Evolutionary conservation across 1,284 basidiomycete species (phyloP).

Genomic region (Apiotrichum sp.): DNA sequence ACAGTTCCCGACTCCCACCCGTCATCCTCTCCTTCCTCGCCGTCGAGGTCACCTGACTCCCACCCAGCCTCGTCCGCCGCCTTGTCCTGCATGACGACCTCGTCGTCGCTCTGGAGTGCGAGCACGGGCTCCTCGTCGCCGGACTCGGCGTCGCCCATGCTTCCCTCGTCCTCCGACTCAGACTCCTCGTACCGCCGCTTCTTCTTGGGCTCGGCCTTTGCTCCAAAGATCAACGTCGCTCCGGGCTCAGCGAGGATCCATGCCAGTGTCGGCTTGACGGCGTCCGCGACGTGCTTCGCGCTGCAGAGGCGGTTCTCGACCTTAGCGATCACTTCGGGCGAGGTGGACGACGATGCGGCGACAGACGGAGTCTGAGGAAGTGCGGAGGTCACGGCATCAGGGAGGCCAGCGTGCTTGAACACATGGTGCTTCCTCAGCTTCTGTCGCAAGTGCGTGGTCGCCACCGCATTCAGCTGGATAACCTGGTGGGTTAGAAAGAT

Average conservation of each 20-base stretch:
- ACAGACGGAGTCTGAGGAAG: constrained; percentile 13
- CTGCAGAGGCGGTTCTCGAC: constrained; percentile 69
- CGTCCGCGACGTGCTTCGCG: constrained; percentile 64
- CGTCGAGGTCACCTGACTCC: constrained; percentile 50
- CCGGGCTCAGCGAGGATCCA: constrained; percentile 43
- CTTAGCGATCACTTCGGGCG: constrained; percentile 55
- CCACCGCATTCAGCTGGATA: constrained; percentile 57
- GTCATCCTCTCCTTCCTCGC: constrained; percentile 26
- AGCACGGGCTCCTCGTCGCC: neutral
- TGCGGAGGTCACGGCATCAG: constrained; percentile 44
- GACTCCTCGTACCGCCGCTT: constrained; percentile 3
- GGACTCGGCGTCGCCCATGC: constrained; percentile 3
- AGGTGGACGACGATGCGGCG: constrained; percentile 25
- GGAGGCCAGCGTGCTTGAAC: constrained; percentile 34
- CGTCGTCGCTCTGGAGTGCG: constrained; percentile 16
- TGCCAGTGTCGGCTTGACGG: constrained; percentile 55
- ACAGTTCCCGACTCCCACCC: constrained; percentile 3
- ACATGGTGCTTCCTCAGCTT: constrained; percentile 69
- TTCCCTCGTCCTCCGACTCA: constrained; percentile 16
- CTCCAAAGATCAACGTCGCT: constrained; percentile 26
- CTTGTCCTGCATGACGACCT: constrained; percentile 35
- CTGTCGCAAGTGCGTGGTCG: constrained; percentile 57
- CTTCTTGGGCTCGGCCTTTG: constrained; percentile 12
- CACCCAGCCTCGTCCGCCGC: constrained; percentile 53
- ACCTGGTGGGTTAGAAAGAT: constrained; percentile 48